Conservation (phyloP, 2,329 filamentous ascomycete species). For the Lizonia empirigonia region DNA sequence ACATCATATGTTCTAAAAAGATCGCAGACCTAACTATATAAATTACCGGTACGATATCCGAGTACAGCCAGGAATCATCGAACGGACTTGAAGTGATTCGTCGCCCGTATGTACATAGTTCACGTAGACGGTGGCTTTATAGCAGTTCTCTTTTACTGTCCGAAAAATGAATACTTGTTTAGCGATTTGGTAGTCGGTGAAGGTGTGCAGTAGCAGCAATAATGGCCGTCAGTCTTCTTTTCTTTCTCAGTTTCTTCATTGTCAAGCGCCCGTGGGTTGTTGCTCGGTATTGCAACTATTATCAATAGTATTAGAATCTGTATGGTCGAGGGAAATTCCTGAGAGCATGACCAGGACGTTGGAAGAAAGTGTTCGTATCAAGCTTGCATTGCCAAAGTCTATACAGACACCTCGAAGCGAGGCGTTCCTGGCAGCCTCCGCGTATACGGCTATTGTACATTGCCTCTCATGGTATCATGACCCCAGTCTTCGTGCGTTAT, state of each 20-base stretch:
- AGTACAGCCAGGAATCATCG: no score
- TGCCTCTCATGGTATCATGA: constrained; percentile 30
- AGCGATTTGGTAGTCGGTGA: neutral
- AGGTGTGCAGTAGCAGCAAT: neutral
- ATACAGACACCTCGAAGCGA: constrained; percentile 38
- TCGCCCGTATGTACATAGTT: neutral
- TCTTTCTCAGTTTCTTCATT: neutral
- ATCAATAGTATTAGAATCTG: neutral
- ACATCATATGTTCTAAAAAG: no score
- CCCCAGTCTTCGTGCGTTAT: constrained; percentile 19
- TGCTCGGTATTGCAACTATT: neutral
- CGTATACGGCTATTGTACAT: constrained; percentile 46
- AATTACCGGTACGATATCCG: neutral
- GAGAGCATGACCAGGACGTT: neutral
- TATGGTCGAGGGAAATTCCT: neutral
- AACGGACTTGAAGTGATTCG: no score
- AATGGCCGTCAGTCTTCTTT: neutral
- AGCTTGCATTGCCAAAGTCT: constrained; percentile 35
- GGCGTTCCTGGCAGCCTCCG: constrained; percentile 20
- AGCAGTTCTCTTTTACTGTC: neutral
- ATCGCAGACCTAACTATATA: no score
- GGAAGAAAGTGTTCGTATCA: constrained; percentile 13
- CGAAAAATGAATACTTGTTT: neutral
- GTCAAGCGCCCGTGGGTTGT: neutral
- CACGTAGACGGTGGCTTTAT: neutral